Percentiles rank a stretch among this genome's conserved stretches.
Conservation (phyloP, 805 yeast genomes). For the Scheffersomyces ergatensis region DNA sequence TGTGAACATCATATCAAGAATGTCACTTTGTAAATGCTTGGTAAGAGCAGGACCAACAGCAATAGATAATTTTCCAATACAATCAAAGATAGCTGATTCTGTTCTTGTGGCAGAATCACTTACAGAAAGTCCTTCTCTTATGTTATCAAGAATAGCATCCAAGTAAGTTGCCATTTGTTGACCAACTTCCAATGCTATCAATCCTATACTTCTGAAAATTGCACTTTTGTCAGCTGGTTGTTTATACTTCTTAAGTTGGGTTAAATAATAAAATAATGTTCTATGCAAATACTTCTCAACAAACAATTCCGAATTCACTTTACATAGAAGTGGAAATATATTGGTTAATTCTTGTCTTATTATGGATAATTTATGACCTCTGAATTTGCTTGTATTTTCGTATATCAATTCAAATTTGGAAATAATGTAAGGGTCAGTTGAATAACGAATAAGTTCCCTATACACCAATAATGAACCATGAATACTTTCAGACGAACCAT, state of each 20-base stretch:
- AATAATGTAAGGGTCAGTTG: conserved; percentile 70
- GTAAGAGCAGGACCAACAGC: conserved; percentile 94
- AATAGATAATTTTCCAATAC: conserved; percentile 79
- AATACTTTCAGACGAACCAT: conserved; percentile 54
- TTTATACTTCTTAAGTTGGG: conserved; percentile 70
- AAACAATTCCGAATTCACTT: conserved; percentile 71
- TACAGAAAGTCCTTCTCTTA: conserved; percentile 66
- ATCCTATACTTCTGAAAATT: conserved; percentile 79
- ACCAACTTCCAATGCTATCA: conserved; percentile 75
- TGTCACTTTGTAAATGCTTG: conserved; percentile 79
- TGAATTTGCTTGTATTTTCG: conserved; percentile 68
- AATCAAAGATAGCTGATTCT: conserved; percentile 83
- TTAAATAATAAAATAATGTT: conserved; percentile 71
- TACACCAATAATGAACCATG: conserved; percentile 86
- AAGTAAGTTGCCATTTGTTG: conserved; percentile 83
- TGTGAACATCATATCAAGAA: conserved; percentile 69
- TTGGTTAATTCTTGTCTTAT: conserved; percentile 83
- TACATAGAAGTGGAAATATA: conserved; percentile 79
- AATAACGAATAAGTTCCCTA: conserved; percentile 65
- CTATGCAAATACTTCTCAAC: conserved; percentile 79
- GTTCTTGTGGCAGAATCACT: conserved; percentile 34
- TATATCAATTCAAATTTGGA: conserved; percentile 74
- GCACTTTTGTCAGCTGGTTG: conserved; percentile 63
- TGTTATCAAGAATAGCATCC: conserved; percentile 80
- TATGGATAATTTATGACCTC: conserved; percentile 71